Base-by-base conservation (phyloP, 805 yeast genomes). In the Wickerhamomyces pijperi region DNA sequence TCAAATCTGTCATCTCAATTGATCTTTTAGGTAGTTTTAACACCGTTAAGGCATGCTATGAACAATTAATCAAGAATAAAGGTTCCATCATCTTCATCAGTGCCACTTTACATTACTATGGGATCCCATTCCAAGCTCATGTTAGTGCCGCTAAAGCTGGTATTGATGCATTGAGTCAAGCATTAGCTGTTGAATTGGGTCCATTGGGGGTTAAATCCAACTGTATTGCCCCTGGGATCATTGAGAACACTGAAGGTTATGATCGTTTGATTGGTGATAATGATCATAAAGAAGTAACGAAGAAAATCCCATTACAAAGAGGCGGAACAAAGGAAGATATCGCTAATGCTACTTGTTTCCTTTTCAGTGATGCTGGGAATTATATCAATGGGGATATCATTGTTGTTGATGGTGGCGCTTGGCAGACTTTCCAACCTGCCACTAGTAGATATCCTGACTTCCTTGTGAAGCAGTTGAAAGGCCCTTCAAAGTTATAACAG, bases 61-160 rank as follows among this genome's bases (percentile, higher is more conserved):
- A 72, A 29, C 72, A 83, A 56, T 69, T 88, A 46, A 64, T 70
- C 36, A 65, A 70, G 52, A 72, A 71, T 50, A 76, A 75, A 58
- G 97, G 97, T 19, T 61, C 76, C 3, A 66, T 85, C 14, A 48
- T 88, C 12, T 86, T 88, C 50, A 83, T 90, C 16, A 74, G 88
- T 36, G 94, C 97, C 2, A 88, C 97, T 2, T 69, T 90, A 43
- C 97, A 90, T 60, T 84, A 83, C 59, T 73, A 76, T 50, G 97
- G 97, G 11, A 76, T 82, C 21, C 95, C 95, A 13, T 77, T 82
- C 64, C 97, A 90, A 61, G 52, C 77, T 5, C 97, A 90, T 53
- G 96, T 87, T 3, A 81, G 88, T 5, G 96, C 97, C 0, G 97
- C 97, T 3, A 90, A 90, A 61, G 95, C 97, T 1, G 97, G 96